Base-by-base conservation (phyloP, 371 early-diverging fungal genomes). In the Mortierella sp. region DNA sequence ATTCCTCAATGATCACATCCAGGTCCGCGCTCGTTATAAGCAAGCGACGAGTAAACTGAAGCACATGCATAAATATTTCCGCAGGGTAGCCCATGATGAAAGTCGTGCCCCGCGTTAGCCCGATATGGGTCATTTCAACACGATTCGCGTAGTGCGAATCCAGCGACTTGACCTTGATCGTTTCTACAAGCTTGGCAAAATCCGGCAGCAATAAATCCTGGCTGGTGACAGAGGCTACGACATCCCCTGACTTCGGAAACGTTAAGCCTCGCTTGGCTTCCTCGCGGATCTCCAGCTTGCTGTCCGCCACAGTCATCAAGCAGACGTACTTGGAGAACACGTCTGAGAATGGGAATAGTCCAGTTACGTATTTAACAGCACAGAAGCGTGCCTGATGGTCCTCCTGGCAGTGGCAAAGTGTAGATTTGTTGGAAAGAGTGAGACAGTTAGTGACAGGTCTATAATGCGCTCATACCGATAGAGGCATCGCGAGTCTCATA, bases 251-350 rank as follows among this genome's bases (percentile, higher is more conserved):
- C 30, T 57, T 58, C 2, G 80, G 80, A 41, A 75, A 79, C 3
- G 71, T 50, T 7, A 88, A 63, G 0, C 90, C 90, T 15, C 82
- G 63, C 39, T 83, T 68, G 3, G 94, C 88, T 65, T 92, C 90
- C 64, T 93, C 93, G 28, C 85, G 78, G 23, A 95, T 89, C 69
- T 94, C 94, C 4, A 91, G 81, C 59, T 95, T 93, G 8, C 79
- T 60, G 27, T 93, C 93, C 0, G 83, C 85, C 9, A 87, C 64
- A 0, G 89, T 92, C n/a, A 92, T 72, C 19, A 97, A 70, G 70
- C 91, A 91, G 6, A 95, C 79, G 64, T 90, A 93, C 23, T 93
- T 86, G 17, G 94, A 89, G 47, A 87, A 79, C 3, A 91, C 83
- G 31, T 86, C 80, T 1, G 90, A 86, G 69, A 92, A 93, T 5